Evolutionary conservation across 2,329 filamentous ascomycete genomes (phyloP).

Genomic region (Penicillium sp.): DNA sequence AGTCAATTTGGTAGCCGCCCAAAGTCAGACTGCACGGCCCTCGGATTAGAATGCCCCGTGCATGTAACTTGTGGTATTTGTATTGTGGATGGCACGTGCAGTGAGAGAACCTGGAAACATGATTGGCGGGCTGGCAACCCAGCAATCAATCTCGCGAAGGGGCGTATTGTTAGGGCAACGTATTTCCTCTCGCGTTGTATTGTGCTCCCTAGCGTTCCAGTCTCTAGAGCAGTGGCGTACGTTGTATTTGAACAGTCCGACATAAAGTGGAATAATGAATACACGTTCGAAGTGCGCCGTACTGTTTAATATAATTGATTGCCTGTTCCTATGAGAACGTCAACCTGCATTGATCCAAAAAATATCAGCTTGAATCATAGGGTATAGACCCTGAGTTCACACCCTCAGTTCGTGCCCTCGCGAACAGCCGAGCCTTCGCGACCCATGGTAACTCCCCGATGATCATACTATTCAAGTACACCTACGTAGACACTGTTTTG

Average conservation of each 20-base stretch:
- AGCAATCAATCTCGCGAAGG: constrained; percentile 14
- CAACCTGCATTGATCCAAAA: neutral
- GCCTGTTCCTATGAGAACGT: neutral
- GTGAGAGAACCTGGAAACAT: neutral
- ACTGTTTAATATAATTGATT: neutral
- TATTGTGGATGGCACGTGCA: constrained; percentile 8
- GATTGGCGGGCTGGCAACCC: constrained; percentile 20
- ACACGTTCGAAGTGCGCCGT: neutral
- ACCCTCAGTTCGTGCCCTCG: neutral
- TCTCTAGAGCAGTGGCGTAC: neutral
- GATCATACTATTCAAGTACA: neutral
- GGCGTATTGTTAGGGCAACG: constrained; percentile 7
- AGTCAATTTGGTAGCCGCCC: neutral
- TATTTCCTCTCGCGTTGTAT: neutral
- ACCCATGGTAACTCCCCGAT: neutral
- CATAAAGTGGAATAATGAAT: neutral
- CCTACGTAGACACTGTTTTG: neutral
- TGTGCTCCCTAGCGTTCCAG: neutral
- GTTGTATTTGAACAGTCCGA: neutral
- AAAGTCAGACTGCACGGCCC: neutral
- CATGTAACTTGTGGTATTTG: neutral
- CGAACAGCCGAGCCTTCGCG: neutral
- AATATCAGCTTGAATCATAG: neutral
- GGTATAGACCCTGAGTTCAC: neutral
- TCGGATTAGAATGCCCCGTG: neutral